Conservation (phyloP, 2,329 filamentous ascomycete species). For the Penicillium sclerotigenum region DNA sequence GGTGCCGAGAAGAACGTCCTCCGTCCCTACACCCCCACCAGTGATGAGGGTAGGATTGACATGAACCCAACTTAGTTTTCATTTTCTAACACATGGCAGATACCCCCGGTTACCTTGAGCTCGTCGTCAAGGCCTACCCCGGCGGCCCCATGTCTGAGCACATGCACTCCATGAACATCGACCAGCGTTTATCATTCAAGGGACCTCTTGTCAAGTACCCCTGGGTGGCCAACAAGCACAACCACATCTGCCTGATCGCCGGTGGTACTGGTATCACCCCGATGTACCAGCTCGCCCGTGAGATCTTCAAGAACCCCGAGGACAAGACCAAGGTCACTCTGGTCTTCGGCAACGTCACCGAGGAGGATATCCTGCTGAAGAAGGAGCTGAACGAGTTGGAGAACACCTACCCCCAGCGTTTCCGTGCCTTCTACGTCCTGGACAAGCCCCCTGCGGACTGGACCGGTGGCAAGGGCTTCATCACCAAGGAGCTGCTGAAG, state of each 20-base stretch:
- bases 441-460: conserved; percentile 79
- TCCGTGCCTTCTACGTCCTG: conserved; percentile 91
- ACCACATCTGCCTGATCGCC: conserved; percentile 69
- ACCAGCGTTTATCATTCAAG: conserved; percentile 86
- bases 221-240: conserved; percentile 88
- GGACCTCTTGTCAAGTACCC: conserved; percentile 92
- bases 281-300: conserved; percentile 90
- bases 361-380: conserved; percentile 90
- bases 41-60: conserved; percentile 66
- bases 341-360: conserved; percentile 82
- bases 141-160: conserved; percentile 88
- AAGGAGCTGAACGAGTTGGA: conserved; percentile 80
- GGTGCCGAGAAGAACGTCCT: conserved; percentile 81
- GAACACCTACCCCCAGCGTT: conserved; percentile 91
- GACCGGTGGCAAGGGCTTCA: conserved; percentile 72
- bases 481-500: conserved; percentile 91
- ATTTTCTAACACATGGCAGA: conserved; percentile 47
- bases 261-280: conserved; percentile 96
- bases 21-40: conserved; percentile 88
- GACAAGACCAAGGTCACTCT: conserved; percentile 98
- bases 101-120: conserved; percentile 74
- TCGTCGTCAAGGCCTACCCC: conserved; percentile 89
- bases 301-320: conserved; percentile 92
- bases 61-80: background rate
- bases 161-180: conserved; percentile 76